Evolutionary conservation across 768 basidiomycete genomes (phyloP).

Genomic region (Hygrophorus pudorinus): DNA sequence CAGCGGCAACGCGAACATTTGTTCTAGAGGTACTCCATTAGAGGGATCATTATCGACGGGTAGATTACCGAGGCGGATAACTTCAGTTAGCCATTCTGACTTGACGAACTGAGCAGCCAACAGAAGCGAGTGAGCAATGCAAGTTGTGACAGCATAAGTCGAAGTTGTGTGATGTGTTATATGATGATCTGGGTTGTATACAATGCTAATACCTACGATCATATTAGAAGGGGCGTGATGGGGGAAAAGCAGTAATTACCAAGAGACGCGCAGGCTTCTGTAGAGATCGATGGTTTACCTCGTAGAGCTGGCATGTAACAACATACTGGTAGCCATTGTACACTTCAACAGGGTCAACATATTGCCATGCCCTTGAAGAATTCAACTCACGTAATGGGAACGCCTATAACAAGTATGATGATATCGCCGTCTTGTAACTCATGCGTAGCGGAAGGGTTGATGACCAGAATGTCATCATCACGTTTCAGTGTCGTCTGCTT

Average conservation of each 20-base stretch:
- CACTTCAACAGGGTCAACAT: slow-evolving; percentile 20
- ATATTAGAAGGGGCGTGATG: neutral
- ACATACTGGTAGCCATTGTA: slow-evolving; percentile 41
- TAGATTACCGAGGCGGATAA: slow-evolving; percentile 40
- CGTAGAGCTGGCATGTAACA: slow-evolving; percentile 33
- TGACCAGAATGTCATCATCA: slow-evolving; percentile 19
- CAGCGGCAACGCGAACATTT: slow-evolving; percentile 38
- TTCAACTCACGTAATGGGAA: slow-evolving; percentile 35
- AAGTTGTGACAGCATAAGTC: slow-evolving; percentile 36
- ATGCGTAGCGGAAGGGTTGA: slow-evolving; percentile 27
- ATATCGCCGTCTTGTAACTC: slow-evolving; percentile 47
- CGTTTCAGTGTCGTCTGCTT: slow-evolving; percentile 36
- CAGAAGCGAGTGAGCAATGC: slow-evolving; percentile 49
- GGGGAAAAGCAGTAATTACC: slow-evolving; percentile 25
- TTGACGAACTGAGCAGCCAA: slow-evolving; percentile 50
- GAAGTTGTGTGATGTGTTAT: slow-evolving; percentile 59
- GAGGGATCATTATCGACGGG: slow-evolving; percentile 23
- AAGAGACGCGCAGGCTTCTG: slow-evolving; percentile 37
- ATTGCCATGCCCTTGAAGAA: neutral
- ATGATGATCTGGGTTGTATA: slow-evolving; percentile 30
- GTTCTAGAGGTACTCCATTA: slow-evolving; percentile 35
- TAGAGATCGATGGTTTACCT: slow-evolving; percentile 25
- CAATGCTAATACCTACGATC: slow-evolving; percentile 43
- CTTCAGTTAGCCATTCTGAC: slow-evolving; percentile 56
- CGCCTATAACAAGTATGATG: slow-evolving; percentile 32